Conservation (phyloP, 495 filamentous ascomycete species). For the Aspergillus leporis region DNA sequence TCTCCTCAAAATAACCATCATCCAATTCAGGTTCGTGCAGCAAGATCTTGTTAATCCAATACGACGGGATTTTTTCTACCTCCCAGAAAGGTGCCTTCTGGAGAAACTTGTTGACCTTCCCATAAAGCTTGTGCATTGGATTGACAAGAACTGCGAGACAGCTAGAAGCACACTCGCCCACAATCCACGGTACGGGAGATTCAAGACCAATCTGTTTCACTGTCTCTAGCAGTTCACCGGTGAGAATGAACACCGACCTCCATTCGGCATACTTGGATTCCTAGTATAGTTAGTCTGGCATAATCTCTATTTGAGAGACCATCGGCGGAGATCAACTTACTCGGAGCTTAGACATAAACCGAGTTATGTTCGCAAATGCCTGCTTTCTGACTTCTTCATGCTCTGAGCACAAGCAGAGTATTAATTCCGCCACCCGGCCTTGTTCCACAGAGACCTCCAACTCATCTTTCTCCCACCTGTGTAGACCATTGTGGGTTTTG, state of each 20-base stretch:
- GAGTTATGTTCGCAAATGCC: conserved; percentile 65
- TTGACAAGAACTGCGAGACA: conserved; percentile 67
- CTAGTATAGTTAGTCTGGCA: conserved; percentile 19
- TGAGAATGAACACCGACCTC: conserved; percentile 70
- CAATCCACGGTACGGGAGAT: conserved; percentile 67
- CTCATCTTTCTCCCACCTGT: conserved; percentile 73
- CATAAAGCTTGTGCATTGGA: conserved; percentile 81
- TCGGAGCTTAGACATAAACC: conserved; percentile 65
- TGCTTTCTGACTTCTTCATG: conserved; percentile 73
- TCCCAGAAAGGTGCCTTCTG: conserved; percentile 74
- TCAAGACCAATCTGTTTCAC: conserved; percentile 54
- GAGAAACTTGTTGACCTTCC: conserved; percentile 83
- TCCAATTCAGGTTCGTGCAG: conserved; percentile 68
- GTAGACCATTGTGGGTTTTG: conserved; percentile 41
- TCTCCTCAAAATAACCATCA: conserved; percentile 72
- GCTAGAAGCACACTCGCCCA: conserved; percentile 71
- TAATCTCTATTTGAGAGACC: not conserved
- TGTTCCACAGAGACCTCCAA: conserved; percentile 73
- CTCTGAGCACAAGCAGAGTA: conserved; percentile 73
- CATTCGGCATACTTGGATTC: conserved; percentile 73
- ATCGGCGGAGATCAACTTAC: conserved; percentile 26
- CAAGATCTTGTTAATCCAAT: conserved; percentile 72
- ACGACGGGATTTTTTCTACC: conserved; percentile 67
- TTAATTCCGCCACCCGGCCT: conserved; percentile 62
- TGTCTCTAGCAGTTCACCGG: conserved; percentile 77